Evolutionary conservation across 2,329 filamentous ascomycete genomes (phyloP), one percentile per base, ranked within the genome.

Genomic region (Chrysoporthe puriensis): DNA sequence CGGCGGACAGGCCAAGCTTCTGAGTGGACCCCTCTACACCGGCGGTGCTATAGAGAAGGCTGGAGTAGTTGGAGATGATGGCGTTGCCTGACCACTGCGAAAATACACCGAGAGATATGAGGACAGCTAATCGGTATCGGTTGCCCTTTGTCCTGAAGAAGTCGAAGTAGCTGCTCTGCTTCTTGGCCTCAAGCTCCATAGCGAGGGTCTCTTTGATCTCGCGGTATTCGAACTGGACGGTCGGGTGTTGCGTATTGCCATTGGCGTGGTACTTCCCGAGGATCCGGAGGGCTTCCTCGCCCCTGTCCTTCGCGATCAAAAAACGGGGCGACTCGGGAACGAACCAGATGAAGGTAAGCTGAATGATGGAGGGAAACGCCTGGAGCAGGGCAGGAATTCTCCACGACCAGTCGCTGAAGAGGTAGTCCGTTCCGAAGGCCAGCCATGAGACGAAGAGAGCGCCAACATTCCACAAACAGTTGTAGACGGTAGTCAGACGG

Each of bases 1-100:
- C 82, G 70, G 84, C 84, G 59, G 72, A 72, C 73, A 83, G 78
- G 66, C 80, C 81, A 66, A 83, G 81, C 73, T 82, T 81, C 73
- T 78, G 76, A 44, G 77, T 80, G 52, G 80, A 75, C 71, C 81
- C 76, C 2, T 70, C 81, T 70, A 88, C 82, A 66, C 86, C 86
- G 69, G 85, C 85, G 46, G 80, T 81, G 52, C 81, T 75, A 76
- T 87, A 87, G 60, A 88, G 82, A 67, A 81, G 78, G 67, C 80
- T 83, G 52, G 84, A 80, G 71, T 88, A 89, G 78, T 88, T 88
- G 68, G 81, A 85, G 72, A 88, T 85, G 61, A 88, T 82, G 68
- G 83, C 86, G 74, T 88, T 88, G 64, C 87, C 86, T 46, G 82
- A 85, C 81, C 85, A 88, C 76, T 88, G 86, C 0, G 84, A 87